Evolutionary conservation across 257 asterid genomes (phyloP).

Genomic region (Petunia secreta): DNA sequence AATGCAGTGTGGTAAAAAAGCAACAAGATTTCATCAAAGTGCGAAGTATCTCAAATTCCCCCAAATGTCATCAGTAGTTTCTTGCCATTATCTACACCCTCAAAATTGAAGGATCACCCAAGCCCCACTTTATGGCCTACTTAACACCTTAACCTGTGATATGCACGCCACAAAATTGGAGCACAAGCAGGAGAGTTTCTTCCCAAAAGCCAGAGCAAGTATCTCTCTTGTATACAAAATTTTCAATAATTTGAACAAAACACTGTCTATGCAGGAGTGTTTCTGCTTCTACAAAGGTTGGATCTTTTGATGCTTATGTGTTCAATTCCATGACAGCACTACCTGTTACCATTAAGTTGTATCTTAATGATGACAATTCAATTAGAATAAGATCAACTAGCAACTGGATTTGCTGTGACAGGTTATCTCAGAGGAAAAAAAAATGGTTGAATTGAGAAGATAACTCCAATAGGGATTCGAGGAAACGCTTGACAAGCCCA

Average conservation of each 20-base stretch:
- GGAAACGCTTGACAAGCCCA: too few relatives aligned
- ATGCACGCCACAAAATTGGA: not conserved
- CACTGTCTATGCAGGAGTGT: not conserved
- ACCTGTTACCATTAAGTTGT: not conserved
- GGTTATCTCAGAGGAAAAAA: too few relatives aligned
- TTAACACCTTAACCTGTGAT: constrained; percentile 1
- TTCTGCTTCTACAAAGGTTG: not conserved
- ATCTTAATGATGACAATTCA: too few relatives aligned
- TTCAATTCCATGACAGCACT: not conserved
- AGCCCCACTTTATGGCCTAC: not conserved
- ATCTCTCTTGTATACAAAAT: not conserved
- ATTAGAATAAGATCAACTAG: too few relatives aligned
- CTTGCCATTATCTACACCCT: not conserved
- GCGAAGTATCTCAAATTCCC: not conserved
- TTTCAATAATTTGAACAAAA: not conserved
- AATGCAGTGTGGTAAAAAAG: not conserved
- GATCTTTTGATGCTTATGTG: not conserved
- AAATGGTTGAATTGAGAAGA: too few relatives aligned
- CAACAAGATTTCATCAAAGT: not conserved
- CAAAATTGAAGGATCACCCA: constrained; percentile 8
- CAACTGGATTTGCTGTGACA: too few relatives aligned
- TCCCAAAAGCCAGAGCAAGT: not conserved
- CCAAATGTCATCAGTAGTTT: not conserved
- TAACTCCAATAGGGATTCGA: too few relatives aligned
- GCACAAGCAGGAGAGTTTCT: not conserved